Base-by-base conservation (phyloP, 1,139 yeast species). In the Yueomyces sp. region DNA sequence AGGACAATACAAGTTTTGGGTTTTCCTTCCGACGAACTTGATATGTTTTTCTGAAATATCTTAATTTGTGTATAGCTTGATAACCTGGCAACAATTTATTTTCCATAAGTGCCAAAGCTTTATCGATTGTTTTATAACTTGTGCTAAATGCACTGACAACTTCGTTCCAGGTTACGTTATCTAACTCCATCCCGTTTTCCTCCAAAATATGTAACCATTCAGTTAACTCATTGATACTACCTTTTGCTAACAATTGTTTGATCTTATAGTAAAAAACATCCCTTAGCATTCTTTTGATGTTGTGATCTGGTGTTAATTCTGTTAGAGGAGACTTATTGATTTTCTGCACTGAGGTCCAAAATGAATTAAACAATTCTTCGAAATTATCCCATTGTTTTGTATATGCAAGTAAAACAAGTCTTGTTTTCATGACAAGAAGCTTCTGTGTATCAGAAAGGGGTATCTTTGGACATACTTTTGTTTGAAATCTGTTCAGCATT, bases 91-190 rank as follows among this genome's bases (percentile, higher is more conserved):
- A 58, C 40, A 73, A 48, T 39, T 54, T 60, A 25, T 54, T 54
- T 47, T 74, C 72, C 34, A 66, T 57, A 25, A 70, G 49, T 6
- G 49, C 47, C 43, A 72, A 49, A 1, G 69, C 71, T 19, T 55
- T 50, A 27, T 61, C 56, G 12, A 70, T 51, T 1, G 66, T 62
- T 4, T 47, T 39, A 7, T 50, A 47, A 40, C 60, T 55, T 12
- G 48, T 45, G 27, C 69, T 47, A 40, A 64, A 42, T 19, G 62
- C 55, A 31, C 50, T 45, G 3, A 68, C 65, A 1, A 69, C 56
- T 40, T 65, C 63, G 48, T 72, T 72, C 56, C 68, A 49, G 33
- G 65, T 64, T 3, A 53, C 47, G 42, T 68, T 69, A 32, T 65
- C 64, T 33, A 73, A 51, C 1, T 62, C 48, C 39, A 70, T 62